phyloP scores from a whole-genome alignment of 169 alveolate species.

The Babesia ovata region DNA sequence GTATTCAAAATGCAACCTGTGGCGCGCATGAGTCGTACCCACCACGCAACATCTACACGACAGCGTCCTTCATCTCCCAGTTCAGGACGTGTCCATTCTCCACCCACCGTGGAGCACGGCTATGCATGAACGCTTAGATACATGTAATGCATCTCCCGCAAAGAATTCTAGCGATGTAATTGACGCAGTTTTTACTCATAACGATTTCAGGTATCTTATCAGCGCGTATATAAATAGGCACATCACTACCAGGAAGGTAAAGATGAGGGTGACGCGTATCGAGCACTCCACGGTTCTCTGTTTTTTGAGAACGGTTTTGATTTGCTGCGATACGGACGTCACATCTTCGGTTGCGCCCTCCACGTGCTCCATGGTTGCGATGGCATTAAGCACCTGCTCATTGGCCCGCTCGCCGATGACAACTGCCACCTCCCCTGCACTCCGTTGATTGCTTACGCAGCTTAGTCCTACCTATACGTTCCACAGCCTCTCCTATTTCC shows the following conservation, averaged over 20 bases:
- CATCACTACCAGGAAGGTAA: slow-evolving; percentile 23
- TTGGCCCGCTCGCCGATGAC: slow-evolving; percentile 53
- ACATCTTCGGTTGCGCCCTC: slow-evolving; percentile 53
- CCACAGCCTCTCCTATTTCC: slow-evolving; percentile 80
- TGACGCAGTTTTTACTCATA: background rate
- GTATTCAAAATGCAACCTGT: no score
- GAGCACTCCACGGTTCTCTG: slow-evolving; percentile 64
- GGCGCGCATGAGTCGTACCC: no score
- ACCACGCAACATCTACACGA: no score
- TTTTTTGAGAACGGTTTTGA: slow-evolving; percentile 66
- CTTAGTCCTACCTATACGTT: slow-evolving; percentile 64
- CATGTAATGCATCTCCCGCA: no score
- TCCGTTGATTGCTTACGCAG: background rate
- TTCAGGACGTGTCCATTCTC: no score
- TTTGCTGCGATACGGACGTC: slow-evolving; percentile 52
- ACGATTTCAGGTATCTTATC: slow-evolving; percentile 9
- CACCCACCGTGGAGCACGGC: no score
- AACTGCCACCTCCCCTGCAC: slow-evolving; percentile 60
- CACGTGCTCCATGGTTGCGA: slow-evolving; percentile 47
- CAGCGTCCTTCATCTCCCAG: no score
- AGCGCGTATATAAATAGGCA: slow-evolving; percentile 40
- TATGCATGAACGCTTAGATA: no score
- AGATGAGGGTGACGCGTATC: slow-evolving; percentile 36
- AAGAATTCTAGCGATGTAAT: no score
- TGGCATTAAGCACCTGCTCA: slow-evolving; percentile 66